These are phyloP conservation scores for Kodamaea sp. DNA, from an alignment of 1,139 yeast genomes.

Conservation along the genomic window DNA sequence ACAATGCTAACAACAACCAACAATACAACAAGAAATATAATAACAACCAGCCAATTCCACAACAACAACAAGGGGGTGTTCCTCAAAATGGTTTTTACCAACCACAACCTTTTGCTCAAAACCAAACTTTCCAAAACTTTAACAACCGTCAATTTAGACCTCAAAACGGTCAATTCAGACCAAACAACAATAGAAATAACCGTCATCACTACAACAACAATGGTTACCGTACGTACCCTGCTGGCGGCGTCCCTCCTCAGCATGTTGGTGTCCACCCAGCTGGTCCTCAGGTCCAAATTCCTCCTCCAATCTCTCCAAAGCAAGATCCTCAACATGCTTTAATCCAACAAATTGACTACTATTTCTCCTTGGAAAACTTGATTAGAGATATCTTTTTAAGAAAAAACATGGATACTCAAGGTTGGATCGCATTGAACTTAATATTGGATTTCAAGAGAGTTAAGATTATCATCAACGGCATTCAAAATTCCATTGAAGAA, in stretches of 20 bases:
- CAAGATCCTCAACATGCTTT: conserved; percentile 47
- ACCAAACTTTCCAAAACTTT: conserved; percentile 20
- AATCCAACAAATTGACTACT: conserved; percentile 77
- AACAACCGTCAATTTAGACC: conserved; percentile 17
- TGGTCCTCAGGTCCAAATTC: conserved; percentile 32
- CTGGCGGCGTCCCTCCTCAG: conserved; percentile 11
- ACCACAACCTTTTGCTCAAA: conserved; percentile 26
- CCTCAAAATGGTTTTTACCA: conserved; percentile 24
- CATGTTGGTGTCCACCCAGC: conserved; percentile 12
- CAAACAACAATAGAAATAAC: conserved; percentile 12
- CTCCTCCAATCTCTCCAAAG: conserved; percentile 49
- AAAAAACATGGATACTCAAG: conserved; percentile 71
- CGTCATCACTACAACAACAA: conserved; percentile 9
- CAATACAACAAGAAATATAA: conserved; percentile 14
- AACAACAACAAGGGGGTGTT: conserved; percentile 10
- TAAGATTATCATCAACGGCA: conserved; percentile 47
- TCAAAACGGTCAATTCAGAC: conserved; percentile 23
- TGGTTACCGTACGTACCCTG: conserved; percentile 19
- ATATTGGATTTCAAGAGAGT: conserved; percentile 75
- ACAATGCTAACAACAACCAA: conserved; percentile 15
- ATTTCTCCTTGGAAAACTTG: conserved; percentile 83
- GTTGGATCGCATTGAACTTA: conserved; percentile 62
- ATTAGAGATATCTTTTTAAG: conserved; percentile 76
- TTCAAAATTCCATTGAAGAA: conserved; percentile 31
- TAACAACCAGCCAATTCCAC: neutral